Percentiles rank a stretch among this genome's conserved stretches.
Evolutionary conservation across 2,329 filamentous ascomycete species (phyloP).

Genomic region (Byssoonygena ceratinophila): DNA sequence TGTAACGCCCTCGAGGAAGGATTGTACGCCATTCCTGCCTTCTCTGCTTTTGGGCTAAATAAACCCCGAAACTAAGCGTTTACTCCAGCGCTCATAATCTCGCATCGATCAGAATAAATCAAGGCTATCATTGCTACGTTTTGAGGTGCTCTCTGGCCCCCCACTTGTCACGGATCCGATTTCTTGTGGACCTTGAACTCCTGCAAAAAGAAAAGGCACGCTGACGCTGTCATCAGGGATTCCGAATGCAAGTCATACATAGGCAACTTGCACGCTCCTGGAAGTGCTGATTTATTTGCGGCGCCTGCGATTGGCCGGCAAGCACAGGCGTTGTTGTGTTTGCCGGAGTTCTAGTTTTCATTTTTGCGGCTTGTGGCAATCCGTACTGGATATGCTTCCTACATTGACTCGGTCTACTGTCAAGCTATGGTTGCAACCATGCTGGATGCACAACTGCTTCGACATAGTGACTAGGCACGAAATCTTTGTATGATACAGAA

Average conservation of each 20-base stretch:
- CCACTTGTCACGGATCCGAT: background rate
- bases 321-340: background rate
- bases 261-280: conserved; percentile 6
- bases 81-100: background rate
- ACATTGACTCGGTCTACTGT: background rate
- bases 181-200: too few relatives aligned
- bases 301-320: conserved; percentile 2
- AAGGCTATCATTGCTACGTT: conserved; percentile 5
- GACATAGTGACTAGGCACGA: too few relatives aligned
- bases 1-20: background rate
- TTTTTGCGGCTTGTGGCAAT: background rate
- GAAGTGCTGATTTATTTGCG: conserved; percentile 3
- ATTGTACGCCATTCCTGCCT: conserved; percentile 1
- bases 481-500: too few relatives aligned
- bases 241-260: background rate
- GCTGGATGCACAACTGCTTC: too few relatives aligned
- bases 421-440: background rate
- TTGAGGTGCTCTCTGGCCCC: background rate
- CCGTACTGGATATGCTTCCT: background rate
- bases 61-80: too few relatives aligned
- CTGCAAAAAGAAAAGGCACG: too few relatives aligned
- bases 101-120: conserved; percentile 4
- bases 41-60: too few relatives aligned
- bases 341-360: background rate
- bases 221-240: background rate